phyloP scores from a whole-genome alignment of 1,139 yeast genomes.

The Pichia sp. region DNA sequence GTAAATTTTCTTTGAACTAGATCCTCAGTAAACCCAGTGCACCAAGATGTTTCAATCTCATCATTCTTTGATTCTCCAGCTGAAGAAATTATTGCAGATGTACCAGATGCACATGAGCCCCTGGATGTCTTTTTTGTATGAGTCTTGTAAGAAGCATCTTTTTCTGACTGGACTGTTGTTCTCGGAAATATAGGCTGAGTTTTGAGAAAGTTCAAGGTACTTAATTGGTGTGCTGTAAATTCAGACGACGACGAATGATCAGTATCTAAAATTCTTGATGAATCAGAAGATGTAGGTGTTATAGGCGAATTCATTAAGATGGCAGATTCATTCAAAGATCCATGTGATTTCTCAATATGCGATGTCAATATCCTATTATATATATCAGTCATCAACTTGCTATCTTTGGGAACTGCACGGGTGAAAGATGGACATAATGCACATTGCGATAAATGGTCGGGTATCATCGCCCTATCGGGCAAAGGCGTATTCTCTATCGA shows the following conservation, averaged over 20 bases:
- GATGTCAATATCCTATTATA: slow-evolving; percentile 23
- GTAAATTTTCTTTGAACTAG: slow-evolving; percentile 21
- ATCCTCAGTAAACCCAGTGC: slow-evolving; percentile 15
- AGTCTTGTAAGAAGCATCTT: slow-evolving; percentile 5
- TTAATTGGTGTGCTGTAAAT: not conserved
- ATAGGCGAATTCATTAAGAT: slow-evolving; percentile 9
- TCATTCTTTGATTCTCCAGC: slow-evolving; percentile 16
- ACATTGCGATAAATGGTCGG: slow-evolving; percentile 31
- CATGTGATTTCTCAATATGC: slow-evolving; percentile 3
- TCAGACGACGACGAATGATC: slow-evolving; percentile 1
- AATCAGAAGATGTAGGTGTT: slow-evolving; percentile 12
- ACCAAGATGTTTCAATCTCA: slow-evolving; percentile 17
- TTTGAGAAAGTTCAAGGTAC: not conserved
- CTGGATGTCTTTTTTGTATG: slow-evolving; percentile 33
- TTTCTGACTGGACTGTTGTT: not conserved
- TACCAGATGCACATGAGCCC: slow-evolving; percentile 38
- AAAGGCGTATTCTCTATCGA: not conserved
- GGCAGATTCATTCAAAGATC: not conserved
- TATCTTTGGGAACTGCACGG: slow-evolving; percentile 31
- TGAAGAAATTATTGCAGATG: slow-evolving; percentile 37
- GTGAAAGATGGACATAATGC: slow-evolving; percentile 25
- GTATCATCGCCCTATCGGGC: slow-evolving; percentile 2
- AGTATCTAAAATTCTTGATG: slow-evolving; percentile 4
- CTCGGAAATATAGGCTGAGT: not conserved
- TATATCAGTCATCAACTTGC: slow-evolving; percentile 26